Evolutionary conservation across 208 protist genomes (phyloP).

Genomic region (Leptomonas seymouri): DNA sequence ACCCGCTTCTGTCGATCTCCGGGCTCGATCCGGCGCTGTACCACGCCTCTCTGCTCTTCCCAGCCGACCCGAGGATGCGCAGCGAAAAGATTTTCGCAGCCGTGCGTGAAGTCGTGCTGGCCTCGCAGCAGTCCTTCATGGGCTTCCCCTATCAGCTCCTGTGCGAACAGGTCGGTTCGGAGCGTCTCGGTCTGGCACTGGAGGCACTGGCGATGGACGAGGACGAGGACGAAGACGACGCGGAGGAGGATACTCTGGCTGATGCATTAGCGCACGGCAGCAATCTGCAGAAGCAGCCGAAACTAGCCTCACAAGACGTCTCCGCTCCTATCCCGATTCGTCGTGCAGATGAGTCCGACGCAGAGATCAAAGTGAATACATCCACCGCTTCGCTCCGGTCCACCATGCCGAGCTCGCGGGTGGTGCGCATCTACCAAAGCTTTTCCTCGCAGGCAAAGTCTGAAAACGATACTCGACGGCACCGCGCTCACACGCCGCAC

Average conservation of each 20-base stretch:
- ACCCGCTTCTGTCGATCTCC: conserved; percentile 34
- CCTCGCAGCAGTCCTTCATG: conserved; percentile 74
- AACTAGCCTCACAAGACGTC: background rate
- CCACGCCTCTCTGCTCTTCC: conserved; percentile 36
- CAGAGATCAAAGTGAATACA: background rate
- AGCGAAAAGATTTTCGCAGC: conserved; percentile 48
- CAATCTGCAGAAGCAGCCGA: background rate
- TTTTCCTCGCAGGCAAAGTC: conserved; percentile 11
- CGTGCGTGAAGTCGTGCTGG: conserved; percentile 55
- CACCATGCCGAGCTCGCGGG: conserved; percentile 20
- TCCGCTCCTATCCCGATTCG: conserved; percentile 17
- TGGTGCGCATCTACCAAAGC: conserved; percentile 35
- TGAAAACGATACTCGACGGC: background rate
- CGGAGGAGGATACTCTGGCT: background rate
- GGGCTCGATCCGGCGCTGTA: conserved; percentile 25
- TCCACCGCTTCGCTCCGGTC: conserved; percentile 13
- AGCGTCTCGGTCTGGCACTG: conserved; percentile 43
- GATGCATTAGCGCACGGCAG: background rate
- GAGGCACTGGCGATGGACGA: conserved; percentile 34
- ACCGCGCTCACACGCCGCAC: conserved; percentile 14
- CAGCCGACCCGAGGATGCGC: conserved; percentile 32
- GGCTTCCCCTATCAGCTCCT: conserved; percentile 66
- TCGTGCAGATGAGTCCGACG: background rate
- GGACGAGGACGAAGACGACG: conserved; percentile 27
- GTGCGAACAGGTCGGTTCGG: conserved; percentile 60